Evolutionary conservation across 2,329 filamentous ascomycete species (phyloP).

Genomic region (Hypoxylon sp.): DNA sequence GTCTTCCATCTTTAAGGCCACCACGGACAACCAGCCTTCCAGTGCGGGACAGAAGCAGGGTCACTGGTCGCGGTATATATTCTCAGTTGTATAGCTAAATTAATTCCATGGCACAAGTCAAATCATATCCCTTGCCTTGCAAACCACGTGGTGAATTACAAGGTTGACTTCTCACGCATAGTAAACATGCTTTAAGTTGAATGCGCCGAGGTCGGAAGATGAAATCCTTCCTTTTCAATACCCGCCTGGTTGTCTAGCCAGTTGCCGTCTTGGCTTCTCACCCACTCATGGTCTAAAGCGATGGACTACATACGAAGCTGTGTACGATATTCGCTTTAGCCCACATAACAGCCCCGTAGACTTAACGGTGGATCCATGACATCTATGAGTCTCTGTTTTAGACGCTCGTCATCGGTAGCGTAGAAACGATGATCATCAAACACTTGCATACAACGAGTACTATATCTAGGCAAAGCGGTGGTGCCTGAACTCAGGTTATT

Average conservation of each 20-base stretch:
- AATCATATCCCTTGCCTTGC: conserved; percentile 1
- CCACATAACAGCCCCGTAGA: not conserved
- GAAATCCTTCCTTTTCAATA: not conserved
- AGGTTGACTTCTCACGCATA: not conserved
- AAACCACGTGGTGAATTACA: not conserved
- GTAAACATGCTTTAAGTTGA: not conserved
- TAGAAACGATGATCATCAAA: not conserved
- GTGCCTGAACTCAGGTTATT: not conserved
- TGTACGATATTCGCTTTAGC: not conserved
- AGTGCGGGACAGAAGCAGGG: conserved; percentile 32
- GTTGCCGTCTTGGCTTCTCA: too few species aligned
- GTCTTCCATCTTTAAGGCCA: conserved; percentile 33
- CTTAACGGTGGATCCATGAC: not conserved
- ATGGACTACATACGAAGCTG: too few species aligned
- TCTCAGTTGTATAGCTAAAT: conserved; percentile 53
- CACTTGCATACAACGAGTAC: not conserved
- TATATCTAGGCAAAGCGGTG: not conserved
- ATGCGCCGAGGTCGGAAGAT: not conserved
- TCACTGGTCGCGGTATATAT: conserved; percentile 48
- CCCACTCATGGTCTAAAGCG: too few species aligned
- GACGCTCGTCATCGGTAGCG: not conserved
- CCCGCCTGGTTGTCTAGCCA: too few species aligned
- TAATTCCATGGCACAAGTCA: conserved; percentile 45
- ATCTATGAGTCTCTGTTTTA: not conserved
- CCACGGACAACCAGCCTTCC: conserved; percentile 33